A percentile compares a stretch with the other conserved stretches of the same genome.
Evolutionary conservation across 2,329 filamentous ascomycete species (phyloP).

Genomic region (Hymenoscyphus fructigenus): DNA sequence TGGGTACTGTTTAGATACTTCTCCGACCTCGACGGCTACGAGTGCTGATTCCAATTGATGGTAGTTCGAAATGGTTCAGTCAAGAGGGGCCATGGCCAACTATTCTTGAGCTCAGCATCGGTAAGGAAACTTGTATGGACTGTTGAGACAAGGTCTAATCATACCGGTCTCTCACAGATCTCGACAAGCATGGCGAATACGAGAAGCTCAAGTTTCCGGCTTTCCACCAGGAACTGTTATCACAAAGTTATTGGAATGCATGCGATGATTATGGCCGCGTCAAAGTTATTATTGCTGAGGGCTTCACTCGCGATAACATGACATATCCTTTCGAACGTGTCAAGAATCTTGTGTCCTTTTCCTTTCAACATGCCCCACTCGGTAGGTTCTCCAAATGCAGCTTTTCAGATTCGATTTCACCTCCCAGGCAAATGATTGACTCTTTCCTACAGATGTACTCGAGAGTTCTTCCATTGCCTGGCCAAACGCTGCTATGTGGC

Average conservation of each 20-base stretch:
- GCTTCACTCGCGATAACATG: constrained; percentile 55
- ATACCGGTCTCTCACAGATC: constrained; percentile 20
- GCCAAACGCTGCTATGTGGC: constrained; percentile 74
- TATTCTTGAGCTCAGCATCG: constrained; percentile 43
- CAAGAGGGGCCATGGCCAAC: constrained; percentile 51
- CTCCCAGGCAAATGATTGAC: not conserved
- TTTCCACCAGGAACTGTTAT: constrained; percentile 68
- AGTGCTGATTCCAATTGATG: not conserved
- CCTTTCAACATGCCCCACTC: constrained; percentile 81
- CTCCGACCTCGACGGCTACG: not conserved
- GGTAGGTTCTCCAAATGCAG: constrained; percentile 48
- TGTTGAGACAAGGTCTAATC: constrained; percentile 11
- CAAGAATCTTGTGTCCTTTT: constrained; percentile 74
- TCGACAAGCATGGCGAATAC: constrained; percentile 48
- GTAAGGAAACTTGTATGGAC: constrained; percentile 35
- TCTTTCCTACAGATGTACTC: constrained; percentile 58
- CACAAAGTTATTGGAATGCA: constrained; percentile 70
- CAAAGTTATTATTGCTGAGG: constrained; percentile 73
- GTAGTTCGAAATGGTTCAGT: constrained; percentile 49
- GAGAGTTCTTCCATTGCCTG: constrained; percentile 75
- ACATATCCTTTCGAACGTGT: constrained; percentile 61
- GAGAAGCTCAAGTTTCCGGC: constrained; percentile 68
- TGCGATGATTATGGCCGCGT: constrained; percentile 72
- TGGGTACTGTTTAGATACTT: constrained; percentile 47
- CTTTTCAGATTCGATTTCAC: not conserved